Base-by-base conservation (phyloP, 2,329 filamentous ascomycete species). In the Dactylellina cionopaga region DNA sequence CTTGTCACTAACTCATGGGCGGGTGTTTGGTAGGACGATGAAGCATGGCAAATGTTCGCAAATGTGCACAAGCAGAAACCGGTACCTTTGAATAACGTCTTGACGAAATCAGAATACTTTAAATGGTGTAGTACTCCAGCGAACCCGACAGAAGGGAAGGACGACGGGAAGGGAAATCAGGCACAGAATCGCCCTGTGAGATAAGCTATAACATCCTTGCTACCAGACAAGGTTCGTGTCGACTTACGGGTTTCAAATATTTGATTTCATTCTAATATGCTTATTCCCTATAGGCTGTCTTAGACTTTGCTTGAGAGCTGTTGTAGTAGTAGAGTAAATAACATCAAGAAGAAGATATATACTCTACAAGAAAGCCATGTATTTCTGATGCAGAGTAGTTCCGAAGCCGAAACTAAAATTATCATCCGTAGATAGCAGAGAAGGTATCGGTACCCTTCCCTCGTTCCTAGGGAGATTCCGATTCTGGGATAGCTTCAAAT, bases 21-120 rank as follows among this genome's bases (percentile, higher is more conserved):
- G 49, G 29, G 55, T 25, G 2, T 27, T n/a, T 25, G 19, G 49
- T 15, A 70, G 65, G 65, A 70, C 19, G 65, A 70, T 29, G 65
- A 70, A 19, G 56, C 65, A 39, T 70, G 65, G 65, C 65, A 70
- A 22, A 70, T 70, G 65, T 70, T 70, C 25, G 65, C 65, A 17
- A 70, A 70, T 37, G 56, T 70, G 35, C 65, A 70, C 56, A 70
- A 56, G 13, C 65, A 70, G 25, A 7, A 47, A 17, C 31, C 56
- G 1, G 31, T 41, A 15, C 65, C 65, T 27, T n/a, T 70, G 24
- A 70, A 70, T 19, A 62, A 55, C 27, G 56, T 63, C 9, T 55
- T 70, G 19, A 62, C 65, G 19, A 56, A 51, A 11, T 19, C 29
- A 35, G 65, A 70, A 11, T 70, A 70, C 41, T 70, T 70, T 15